phyloP scores from a whole-genome alignment of 306 rosid genomes.

The Albizia julibrissin region DNA sequence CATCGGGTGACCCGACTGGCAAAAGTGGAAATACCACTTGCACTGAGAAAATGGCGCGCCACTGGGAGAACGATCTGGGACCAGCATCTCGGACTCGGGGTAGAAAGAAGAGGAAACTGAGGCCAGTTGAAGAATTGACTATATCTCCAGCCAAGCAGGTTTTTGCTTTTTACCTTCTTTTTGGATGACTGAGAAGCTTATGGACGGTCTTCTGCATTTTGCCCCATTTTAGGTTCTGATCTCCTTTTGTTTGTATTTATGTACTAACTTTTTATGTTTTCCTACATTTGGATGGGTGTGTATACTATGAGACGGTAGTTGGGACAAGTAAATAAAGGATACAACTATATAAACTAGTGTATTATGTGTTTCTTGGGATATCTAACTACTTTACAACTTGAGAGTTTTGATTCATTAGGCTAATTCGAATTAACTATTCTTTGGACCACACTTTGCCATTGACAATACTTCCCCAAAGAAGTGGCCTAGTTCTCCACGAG shows the following conservation, averaged over 20 bases:
- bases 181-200: neutral
- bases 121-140: conserved; percentile 37
- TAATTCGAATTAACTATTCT: neutral
- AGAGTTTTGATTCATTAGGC: neutral
- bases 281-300: neutral
- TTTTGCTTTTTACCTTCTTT: neutral
- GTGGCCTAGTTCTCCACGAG: neutral
- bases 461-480: neutral
- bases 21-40: neutral
- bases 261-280: no score
- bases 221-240: neutral
- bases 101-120: conserved; percentile 44
- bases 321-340: neutral
- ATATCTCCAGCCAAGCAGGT: conserved; percentile 37
- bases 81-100: conserved; percentile 49
- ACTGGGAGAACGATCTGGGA: conserved; percentile 34
- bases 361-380: neutral
- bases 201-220: neutral
- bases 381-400: neutral
- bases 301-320: neutral
- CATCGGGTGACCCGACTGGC: neutral
- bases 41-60: neutral
- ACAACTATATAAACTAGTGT: neutral
- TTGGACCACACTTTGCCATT: neutral
- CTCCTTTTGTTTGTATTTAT: neutral